These are phyloP conservation scores for Clathrospora elynae DNA, from an alignment of 2,329 filamentous ascomycete species.

Conservation along the genomic window DNA sequence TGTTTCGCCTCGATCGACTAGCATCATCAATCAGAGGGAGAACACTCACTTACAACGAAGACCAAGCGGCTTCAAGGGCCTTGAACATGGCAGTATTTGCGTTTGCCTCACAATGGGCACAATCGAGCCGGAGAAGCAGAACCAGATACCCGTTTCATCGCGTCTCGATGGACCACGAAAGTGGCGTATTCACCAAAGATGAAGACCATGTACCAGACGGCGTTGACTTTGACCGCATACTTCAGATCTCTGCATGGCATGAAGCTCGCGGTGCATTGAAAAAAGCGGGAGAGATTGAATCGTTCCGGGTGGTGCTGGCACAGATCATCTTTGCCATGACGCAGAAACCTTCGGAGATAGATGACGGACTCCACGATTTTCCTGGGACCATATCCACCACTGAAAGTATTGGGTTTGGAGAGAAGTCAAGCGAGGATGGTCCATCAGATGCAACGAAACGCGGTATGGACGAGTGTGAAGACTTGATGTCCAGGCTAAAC, in stretches of 20 bases:
- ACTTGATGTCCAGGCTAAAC: conserved; percentile 39
- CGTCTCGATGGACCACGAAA: conserved; percentile 10
- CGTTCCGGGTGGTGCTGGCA: conserved; percentile 53
- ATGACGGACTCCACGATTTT: conserved; percentile 1
- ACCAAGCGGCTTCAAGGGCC: conserved; percentile 53
- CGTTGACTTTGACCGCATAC: conserved; percentile 43
- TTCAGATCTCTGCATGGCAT: conserved; percentile 52
- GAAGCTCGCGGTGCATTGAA: conserved; percentile 50
- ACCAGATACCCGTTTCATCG: conserved; percentile 39
- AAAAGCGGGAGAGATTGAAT: conserved; percentile 49
- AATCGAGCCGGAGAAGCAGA: conserved; percentile 34
- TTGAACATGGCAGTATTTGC: conserved; percentile 58
- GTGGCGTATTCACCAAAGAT: conserved; percentile 15
- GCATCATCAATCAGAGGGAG: conserved; percentile 51
- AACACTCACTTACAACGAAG: conserved; percentile 50
- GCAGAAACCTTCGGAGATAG: conserved; percentile 46
- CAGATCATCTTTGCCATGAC: conserved; percentile 55
- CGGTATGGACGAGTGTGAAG: conserved; percentile 33
- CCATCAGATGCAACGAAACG: conserved; percentile 11
- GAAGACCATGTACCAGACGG: conserved; percentile 2
- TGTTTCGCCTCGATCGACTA: conserved; percentile 55
- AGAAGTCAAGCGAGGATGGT: neutral
- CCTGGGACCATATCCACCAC: neutral
- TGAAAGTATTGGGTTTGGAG: neutral
- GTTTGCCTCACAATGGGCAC: conserved; percentile 59